Evolutionary conservation across 2,329 filamentous ascomycete genomes (phyloP), one percentile per base, ranked within the genome.

Genomic region (Lizonia empirigonia): DNA sequence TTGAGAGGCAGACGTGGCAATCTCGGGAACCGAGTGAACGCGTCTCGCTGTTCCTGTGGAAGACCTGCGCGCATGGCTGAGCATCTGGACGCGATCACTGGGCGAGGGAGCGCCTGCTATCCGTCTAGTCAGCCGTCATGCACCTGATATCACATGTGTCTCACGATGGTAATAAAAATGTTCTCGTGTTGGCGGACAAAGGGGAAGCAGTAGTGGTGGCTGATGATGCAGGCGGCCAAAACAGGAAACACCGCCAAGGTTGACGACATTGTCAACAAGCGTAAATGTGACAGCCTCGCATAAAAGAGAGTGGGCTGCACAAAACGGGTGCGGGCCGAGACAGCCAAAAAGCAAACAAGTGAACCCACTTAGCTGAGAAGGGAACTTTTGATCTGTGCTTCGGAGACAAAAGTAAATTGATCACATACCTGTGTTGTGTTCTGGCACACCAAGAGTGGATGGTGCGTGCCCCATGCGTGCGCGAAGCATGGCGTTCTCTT

Each of bases 401-500:
- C 39, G 39, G 38, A 41, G 36, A 52, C 33, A 55, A 50, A 52
- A 60, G 36, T 45, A 55, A 52, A 56, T 45, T 54, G 30, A 40
- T 55, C 38, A 74, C 72, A 56, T 71, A 74, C 72, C 70, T 68
- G 62, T 59, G 50, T 58, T 67, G 56, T 68, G 65, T 30, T 73
- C 72, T 19, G 69, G 62, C 38, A 72, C 65, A 29, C 66, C 70
- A 19, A 74, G 52, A 9, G 71, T 66, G 57, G 76, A 73, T 9
- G 76, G 70, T 19, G 75, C 73, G 51, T 78, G 76, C 26, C 70
- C 74, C 39, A 84, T 69, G 58, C 80, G 78, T 44, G 74, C 73
- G 50, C 79, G 77, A 33, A 84, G 70, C 36, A 77, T 75, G n/a
- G 73, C 72, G 53, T 82, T 80, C 62, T 85, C 82, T 46, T 79